These are phyloP conservation scores for Tardiomyces depauwii DNA, from an alignment of 1,139 yeast species.

Conservation along the genomic window DNA sequence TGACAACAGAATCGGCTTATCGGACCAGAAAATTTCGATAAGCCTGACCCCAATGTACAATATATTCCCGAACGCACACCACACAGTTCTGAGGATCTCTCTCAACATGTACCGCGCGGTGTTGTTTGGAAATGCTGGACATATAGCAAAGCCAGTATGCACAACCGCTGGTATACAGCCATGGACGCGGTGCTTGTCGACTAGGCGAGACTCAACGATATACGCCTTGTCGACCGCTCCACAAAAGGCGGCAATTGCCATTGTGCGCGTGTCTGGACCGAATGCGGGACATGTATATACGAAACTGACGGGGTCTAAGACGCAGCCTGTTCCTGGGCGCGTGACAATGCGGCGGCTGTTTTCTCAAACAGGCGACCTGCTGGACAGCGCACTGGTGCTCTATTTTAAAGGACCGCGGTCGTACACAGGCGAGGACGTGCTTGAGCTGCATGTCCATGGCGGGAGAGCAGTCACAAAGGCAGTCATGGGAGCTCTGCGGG, in stretches of 20 bases:
- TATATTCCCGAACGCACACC: too few species aligned
- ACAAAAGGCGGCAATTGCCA: conserved; percentile 78
- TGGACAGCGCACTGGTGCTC: conserved; percentile 70
- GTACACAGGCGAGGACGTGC: conserved; percentile 84
- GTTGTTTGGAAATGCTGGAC: too few species aligned
- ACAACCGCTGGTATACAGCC: too few species aligned
- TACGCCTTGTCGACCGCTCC: conserved; percentile 84
- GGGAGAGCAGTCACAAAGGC: conserved; percentile 76
- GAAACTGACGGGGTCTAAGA: conserved; percentile 33
- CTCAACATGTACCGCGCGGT: too few species aligned
- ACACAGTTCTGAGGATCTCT: too few species aligned
- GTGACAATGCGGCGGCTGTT: conserved; percentile 40
- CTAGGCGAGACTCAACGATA: conserved; percentile 36
- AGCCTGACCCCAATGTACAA: too few species aligned
- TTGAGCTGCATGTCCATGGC: conserved; percentile 88
- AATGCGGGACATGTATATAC: conserved; percentile 31
- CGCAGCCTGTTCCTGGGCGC: conserved; percentile 37
- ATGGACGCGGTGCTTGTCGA: too few species aligned
- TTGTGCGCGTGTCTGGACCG: conserved; percentile 73
- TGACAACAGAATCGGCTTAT: too few species aligned
- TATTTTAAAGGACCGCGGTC: conserved; percentile 69
- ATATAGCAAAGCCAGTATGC: too few species aligned
- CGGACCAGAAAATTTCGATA: too few species aligned
- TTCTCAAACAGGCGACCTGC: conserved; percentile 24
- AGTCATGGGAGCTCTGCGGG: conserved; percentile 52